Base-by-base conservation (phyloP, 768 basidiomycete genomes). In the Rhodotorula paludigena region DNA sequence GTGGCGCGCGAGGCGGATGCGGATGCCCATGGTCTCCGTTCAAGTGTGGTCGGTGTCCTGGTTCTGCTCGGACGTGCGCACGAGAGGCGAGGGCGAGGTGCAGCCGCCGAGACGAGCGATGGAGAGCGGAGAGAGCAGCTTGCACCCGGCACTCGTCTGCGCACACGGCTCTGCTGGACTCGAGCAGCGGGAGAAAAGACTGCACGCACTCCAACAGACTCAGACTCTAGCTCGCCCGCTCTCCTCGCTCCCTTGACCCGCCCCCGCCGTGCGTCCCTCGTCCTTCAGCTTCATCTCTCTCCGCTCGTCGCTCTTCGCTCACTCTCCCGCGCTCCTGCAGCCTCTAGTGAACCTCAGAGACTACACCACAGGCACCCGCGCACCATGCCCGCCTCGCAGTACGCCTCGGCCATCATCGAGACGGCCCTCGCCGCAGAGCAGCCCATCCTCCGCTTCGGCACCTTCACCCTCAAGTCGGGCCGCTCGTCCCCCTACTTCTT, bases 401-500 rank as follows among this genome's bases (percentile, higher is more conserved):
- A 64, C 66, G 66, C 65, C 28, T 28, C 70, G 20, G 32, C 48
- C 11, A 57, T 72, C 47, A 64, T 72, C 63, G 60, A 59, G 28
- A 79, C 80, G 65, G 76, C 80, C 68, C 64, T 75, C 23, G 75
- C 77, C 4, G 76, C 78, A 44, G 74, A 74, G 21, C 71, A 74
- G 28, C 71, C 77, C 57, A 80, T 78, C 44, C 75, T 82, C 63
- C 74, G 79, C 54, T 98, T 97, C 75, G 96, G 94, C 41, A 82
- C 85, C 2, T 99, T 96, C 78, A 89, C 87, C 2, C 83, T 98
- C 64, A 99, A 98, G 84, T 92, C 90, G 41, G 96, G 94, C 71
- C 86, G 90, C 47, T 80, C 83, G 60, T 99, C 94, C 14, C 96
- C 94, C 2, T 98, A 98, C 80, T 99, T 97, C 79, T 92, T 97